phyloP scores from a whole-genome alignment of 495 filamentous ascomycete species.

The Penicillium bialowiezense region DNA sequence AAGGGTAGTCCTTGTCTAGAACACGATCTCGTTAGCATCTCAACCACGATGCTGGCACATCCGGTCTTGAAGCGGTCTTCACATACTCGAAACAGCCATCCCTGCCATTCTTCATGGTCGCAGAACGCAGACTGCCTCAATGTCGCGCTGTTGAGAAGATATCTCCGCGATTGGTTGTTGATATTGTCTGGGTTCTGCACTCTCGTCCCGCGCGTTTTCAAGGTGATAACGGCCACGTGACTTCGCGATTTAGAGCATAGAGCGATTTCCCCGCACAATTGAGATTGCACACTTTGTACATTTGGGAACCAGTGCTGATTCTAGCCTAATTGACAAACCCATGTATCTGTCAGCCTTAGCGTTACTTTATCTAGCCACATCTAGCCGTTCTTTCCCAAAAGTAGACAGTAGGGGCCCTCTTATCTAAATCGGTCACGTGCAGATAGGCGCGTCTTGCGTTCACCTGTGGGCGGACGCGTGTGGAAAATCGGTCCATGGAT shows the following conservation, averaged over 20 bases:
- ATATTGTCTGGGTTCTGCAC: conserved; percentile 1
- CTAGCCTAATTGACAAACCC: too few species aligned
- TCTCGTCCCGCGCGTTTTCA: conserved; percentile 18
- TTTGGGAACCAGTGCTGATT: too few species aligned
- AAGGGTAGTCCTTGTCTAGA: conserved; percentile 58
- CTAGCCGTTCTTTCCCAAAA: too few species aligned
- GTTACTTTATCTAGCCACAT: too few species aligned
- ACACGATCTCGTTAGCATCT: conserved; percentile 7
- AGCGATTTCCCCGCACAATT: too few species aligned
- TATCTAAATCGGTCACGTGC: conserved; percentile 34
- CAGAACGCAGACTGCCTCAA: background rate
- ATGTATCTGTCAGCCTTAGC: too few species aligned
- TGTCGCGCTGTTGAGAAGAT: background rate
- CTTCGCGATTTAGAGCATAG: too few species aligned
- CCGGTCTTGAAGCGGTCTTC: too few species aligned
- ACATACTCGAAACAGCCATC: conserved; percentile 36
- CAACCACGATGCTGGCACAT: background rate
- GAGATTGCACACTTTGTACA: too few species aligned
- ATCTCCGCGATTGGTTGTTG: conserved; percentile 2
- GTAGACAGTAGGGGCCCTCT: too few species aligned
- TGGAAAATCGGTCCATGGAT: conserved; percentile 6
- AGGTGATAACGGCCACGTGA: conserved; percentile 21
- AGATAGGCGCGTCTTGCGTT: conserved; percentile 23
- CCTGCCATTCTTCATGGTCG: conserved; percentile 47
- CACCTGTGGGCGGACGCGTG: too few species aligned